Conservation (phyloP, 2,329 filamentous ascomycete genomes). For the Apiospora aurea region DNA sequence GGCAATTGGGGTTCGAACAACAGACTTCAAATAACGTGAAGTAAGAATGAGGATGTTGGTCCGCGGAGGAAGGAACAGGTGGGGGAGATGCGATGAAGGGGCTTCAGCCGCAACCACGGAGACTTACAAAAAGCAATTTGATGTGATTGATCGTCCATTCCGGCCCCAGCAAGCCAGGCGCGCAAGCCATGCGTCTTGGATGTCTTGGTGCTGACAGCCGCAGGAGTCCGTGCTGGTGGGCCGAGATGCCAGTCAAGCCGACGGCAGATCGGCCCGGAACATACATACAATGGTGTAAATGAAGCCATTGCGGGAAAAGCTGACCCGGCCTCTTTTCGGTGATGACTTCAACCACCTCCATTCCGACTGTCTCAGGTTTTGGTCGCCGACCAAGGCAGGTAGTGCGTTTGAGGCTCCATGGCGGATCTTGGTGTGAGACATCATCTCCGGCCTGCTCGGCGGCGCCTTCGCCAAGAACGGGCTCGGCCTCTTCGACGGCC, state of each 20-base stretch:
- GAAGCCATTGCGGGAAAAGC: background rate
- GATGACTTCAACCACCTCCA: background rate
- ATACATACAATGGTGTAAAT: too few relatives aligned
- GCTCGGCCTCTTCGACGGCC: constrained; percentile 37
- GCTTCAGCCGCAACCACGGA: background rate
- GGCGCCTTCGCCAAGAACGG: constrained; percentile 34
- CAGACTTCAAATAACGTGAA: background rate
- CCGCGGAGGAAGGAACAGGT: background rate
- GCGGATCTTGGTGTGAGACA: background rate
- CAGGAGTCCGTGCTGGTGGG: background rate
- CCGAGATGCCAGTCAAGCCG: background rate
- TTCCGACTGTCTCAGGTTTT: background rate
- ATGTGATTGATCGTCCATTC: background rate
- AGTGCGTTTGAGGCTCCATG: background rate
- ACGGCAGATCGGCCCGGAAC: background rate
- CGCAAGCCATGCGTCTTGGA: background rate
- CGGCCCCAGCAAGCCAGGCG: background rate
- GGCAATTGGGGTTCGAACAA: too few relatives aligned
- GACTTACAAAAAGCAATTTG: background rate
- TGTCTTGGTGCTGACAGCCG: background rate
- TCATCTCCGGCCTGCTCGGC: constrained; percentile 35
- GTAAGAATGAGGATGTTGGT: background rate
- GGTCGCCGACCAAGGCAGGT: constrained; percentile 27
- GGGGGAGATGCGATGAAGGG: too few relatives aligned
- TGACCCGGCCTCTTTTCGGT: background rate